Conservation (phyloP, 2,329 filamentous ascomycete genomes). For the Coniochaeta sp. region DNA sequence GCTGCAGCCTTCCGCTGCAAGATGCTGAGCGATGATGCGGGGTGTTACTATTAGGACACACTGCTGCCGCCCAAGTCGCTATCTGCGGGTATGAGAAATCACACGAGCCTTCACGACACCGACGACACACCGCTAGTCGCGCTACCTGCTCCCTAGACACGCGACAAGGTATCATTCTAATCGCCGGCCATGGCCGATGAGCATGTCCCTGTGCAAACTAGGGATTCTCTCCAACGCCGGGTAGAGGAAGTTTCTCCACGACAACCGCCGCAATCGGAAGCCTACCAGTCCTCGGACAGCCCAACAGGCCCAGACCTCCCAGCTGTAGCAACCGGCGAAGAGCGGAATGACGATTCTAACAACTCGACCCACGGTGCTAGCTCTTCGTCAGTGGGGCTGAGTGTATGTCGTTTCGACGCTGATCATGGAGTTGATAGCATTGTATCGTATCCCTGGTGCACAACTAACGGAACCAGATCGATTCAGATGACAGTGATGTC, state of each 20-base stretch:
- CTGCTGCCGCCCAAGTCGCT: neutral
- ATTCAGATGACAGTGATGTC: constrained; percentile 2
- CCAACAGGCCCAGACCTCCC: neutral
- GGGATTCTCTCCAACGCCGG: neutral
- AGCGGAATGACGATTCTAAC: neutral
- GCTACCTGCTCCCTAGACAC: neutral
- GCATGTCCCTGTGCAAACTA: neutral
- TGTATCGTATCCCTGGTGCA: neutral
- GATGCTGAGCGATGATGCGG: neutral
- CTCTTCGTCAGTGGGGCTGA: neutral
- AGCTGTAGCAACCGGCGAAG: neutral
- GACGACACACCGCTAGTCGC: neutral
- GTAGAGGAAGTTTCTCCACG: neutral
- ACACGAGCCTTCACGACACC: neutral
- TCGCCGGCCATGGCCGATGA: neutral
- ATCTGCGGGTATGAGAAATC: neutral
- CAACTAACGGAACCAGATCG: neutral
- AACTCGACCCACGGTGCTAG: neutral
- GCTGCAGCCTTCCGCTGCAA: neutral
- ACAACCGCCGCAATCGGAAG: neutral
- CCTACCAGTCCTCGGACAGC: neutral
- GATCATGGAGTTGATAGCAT: neutral
- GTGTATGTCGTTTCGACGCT: neutral
- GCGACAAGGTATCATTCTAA: neutral
- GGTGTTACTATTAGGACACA: neutral